Conservation (phyloP, 805 yeast species). For the Teunomyces tritomae region DNA sequence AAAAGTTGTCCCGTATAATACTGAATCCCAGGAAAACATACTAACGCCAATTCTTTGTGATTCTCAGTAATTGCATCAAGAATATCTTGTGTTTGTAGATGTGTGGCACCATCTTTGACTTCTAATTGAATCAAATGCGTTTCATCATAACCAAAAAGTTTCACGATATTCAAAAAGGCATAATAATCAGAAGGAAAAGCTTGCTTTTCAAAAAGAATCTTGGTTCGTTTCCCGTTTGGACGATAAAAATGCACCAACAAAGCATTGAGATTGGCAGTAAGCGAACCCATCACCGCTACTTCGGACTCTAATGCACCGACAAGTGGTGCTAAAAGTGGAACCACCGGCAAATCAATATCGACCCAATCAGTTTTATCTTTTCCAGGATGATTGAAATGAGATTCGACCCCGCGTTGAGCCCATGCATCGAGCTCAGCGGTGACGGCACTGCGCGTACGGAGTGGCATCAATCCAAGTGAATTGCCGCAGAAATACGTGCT, state of each 20-base stretch:
- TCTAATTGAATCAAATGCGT: slow-evolving; percentile 61
- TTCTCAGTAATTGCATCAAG: slow-evolving; percentile 51
- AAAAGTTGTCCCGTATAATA: slow-evolving; percentile 89
- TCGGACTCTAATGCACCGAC: slow-evolving; percentile 78
- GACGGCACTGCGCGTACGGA: slow-evolving; percentile 53
- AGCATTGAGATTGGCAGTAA: slow-evolving; percentile 79
- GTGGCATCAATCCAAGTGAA: slow-evolving; percentile 91
- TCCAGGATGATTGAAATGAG: slow-evolving; percentile 73
- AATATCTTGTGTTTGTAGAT: slow-evolving; percentile 63
- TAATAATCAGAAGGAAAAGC: slow-evolving; percentile 94
- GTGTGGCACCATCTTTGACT: slow-evolving; percentile 56
- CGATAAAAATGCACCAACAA: slow-evolving; percentile 70
- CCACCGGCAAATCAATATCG: slow-evolving; percentile 74
- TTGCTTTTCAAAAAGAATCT: slow-evolving; percentile 78
- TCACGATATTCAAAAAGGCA: slow-evolving; percentile 73
- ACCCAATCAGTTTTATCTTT: slow-evolving; percentile 69
- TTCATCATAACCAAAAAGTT: slow-evolving; percentile 49
- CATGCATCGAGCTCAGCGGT: slow-evolving; percentile 75
- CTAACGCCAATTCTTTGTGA: slow-evolving; percentile 63
- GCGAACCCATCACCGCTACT: slow-evolving; percentile 83
- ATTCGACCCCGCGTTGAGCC: slow-evolving; percentile 76
- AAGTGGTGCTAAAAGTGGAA: slow-evolving; percentile 64
- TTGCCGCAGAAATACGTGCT: slow-evolving; percentile 82
- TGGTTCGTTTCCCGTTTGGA: slow-evolving; percentile 57
- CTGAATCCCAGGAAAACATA: slow-evolving; percentile 85